Percentiles rank a stretch among this genome's conserved stretches.
These are phyloP conservation scores for Begonia fuchsioides DNA, from an alignment of 306 rosid species.

Conservation along the genomic window DNA sequence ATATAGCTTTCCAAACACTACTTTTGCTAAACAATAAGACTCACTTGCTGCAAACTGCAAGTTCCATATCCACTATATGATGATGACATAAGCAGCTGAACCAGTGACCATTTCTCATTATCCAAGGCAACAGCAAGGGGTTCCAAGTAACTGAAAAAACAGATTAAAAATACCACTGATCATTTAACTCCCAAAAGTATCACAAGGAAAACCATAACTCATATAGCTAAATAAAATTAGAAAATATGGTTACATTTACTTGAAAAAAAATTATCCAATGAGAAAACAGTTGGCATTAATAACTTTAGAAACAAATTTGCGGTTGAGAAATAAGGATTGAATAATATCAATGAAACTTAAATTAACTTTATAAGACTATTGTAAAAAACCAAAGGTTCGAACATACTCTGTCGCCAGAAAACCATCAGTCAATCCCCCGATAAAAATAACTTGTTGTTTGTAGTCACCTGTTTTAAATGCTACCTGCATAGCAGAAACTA, in stretches of 20 bases:
- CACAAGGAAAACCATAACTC: too few relatives aligned
- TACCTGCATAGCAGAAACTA: constrained; percentile 39
- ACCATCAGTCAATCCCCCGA: constrained; percentile 93
- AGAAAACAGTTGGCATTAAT: too few relatives aligned
- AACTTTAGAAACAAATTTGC: too few relatives aligned
- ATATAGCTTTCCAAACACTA: too few relatives aligned
- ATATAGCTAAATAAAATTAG: too few relatives aligned
- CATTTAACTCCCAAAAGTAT: constrained; percentile 1
- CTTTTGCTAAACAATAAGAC: not conserved
- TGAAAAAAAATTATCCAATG: too few relatives aligned
- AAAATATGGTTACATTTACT: too few relatives aligned
- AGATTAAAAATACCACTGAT: not conserved
- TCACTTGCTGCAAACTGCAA: constrained; percentile 91
- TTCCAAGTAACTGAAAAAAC: constrained; percentile 62
- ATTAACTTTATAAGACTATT: not conserved
- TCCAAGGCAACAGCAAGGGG: constrained; percentile 95
- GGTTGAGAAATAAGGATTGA: not conserved
- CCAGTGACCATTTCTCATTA: constrained; percentile 87
- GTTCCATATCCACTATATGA: constrained; percentile 91
- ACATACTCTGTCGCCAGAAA: constrained; percentile 85
- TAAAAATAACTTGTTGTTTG: constrained; percentile 76
- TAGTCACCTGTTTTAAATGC: constrained; percentile 89
- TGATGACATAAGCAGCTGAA: constrained; percentile 90
- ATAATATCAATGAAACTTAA: not conserved
- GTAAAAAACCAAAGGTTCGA: too few relatives aligned